Evolutionary conservation across 345 rosid species (phyloP).

Genomic region (Lepidium sativum): DNA sequence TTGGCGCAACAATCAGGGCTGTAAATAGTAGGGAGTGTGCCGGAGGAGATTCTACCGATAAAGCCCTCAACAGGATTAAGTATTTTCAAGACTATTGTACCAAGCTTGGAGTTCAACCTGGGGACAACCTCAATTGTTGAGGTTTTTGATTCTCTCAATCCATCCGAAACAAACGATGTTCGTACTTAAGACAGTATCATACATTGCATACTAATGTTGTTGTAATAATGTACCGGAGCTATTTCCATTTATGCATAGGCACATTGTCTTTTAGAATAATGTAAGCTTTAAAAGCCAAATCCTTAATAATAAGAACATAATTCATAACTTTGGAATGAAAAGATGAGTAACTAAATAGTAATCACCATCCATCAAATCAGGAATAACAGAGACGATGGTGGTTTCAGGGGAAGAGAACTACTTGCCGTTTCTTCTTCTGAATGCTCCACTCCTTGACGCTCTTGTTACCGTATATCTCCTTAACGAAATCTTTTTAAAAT

Average conservation of each 20-base stretch:
- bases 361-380: not conserved
- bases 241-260: too few relatives aligned
- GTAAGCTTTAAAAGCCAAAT: too few relatives aligned
- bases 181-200: not conserved
- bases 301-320: too few relatives aligned
- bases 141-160: not conserved
- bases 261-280: too few relatives aligned
- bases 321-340: not conserved
- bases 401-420: not conserved
- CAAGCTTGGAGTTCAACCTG: slow-evolving; percentile 41
- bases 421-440: not conserved
- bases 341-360: not conserved
- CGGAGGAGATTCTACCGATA: slow-evolving; percentile 22
- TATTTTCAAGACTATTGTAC: slow-evolving; percentile 47
- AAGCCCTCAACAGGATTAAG: slow-evolving; percentile 29
- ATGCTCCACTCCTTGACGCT: not conserved
- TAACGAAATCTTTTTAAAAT: too few relatives aligned
- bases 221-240: not conserved
- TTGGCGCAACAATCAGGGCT: slow-evolving; percentile 56
- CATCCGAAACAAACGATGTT: not conserved
- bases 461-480: not conserved
- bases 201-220: not conserved
- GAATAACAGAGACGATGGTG: not conserved
- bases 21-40: slow-evolving; percentile 49
- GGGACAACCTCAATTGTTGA: slow-evolving; percentile 49